A percentile compares a stretch with the other conserved stretches of the same genome.
Conservation (phyloP, 2,329 filamentous ascomycete genomes). For the Aspergillus alliaceus region DNA sequence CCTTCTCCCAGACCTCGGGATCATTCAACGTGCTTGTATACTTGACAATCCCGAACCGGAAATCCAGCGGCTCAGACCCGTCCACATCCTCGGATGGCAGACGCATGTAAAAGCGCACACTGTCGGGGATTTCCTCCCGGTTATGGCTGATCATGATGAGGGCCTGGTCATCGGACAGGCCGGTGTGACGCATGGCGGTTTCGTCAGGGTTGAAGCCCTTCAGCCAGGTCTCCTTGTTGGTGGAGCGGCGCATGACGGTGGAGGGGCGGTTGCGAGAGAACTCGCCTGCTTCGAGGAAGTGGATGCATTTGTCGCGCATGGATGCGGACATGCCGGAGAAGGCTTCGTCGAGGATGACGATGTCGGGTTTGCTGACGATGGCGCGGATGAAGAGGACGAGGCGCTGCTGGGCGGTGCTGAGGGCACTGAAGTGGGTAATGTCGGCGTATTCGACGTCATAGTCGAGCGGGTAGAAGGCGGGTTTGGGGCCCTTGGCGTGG, state of each 20-base stretch:
- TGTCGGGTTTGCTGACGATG: constrained; percentile 74
- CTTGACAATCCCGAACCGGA: constrained; percentile 31
- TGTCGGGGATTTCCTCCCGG: constrained; percentile 83
- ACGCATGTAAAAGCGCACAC: constrained; percentile 81
- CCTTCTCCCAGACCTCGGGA: constrained; percentile 26
- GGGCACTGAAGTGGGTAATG: constrained; percentile 70
- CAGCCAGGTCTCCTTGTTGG: constrained; percentile 11
- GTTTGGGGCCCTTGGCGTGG: neutral
- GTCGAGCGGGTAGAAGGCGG: constrained; percentile 17
- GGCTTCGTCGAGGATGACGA: constrained; percentile 83
- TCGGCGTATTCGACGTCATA: constrained; percentile 65
- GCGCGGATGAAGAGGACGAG: constrained; percentile 81
- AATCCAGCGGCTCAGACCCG: constrained; percentile 26
- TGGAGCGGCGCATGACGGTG: constrained; percentile 14
- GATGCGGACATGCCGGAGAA: constrained; percentile 82
- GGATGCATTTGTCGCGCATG: constrained; percentile 81
- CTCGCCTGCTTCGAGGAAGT: constrained; percentile 72
- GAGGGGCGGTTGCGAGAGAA: constrained; percentile 41
- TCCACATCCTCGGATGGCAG: constrained; percentile 55
- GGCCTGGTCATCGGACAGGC: constrained; percentile 71
- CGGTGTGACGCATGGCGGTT: constrained; percentile 37
- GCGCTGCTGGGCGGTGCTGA: constrained; percentile 60
- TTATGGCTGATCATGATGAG: constrained; percentile 91
- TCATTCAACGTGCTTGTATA: constrained; percentile 20
- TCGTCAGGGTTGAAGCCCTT: constrained; percentile 9